phyloP scores from a whole-genome alignment of 768 basidiomycete species.

The Cystoderma amianthinum region DNA sequence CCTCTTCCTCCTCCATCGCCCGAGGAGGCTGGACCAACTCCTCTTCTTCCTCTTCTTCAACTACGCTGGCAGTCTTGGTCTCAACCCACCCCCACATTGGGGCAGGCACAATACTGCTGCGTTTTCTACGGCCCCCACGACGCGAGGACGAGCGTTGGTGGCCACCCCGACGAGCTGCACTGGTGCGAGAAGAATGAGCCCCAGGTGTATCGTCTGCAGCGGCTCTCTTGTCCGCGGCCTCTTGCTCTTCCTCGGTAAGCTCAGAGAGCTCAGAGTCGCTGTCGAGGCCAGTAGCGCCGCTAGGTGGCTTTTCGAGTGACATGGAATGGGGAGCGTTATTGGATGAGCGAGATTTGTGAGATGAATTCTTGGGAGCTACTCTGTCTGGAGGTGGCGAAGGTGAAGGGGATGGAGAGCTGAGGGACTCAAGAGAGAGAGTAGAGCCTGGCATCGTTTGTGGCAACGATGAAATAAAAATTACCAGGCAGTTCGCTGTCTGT shows the following conservation, averaged over 20 bases:
- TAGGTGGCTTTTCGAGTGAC: conserved; percentile 6
- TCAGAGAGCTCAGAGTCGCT: conserved; percentile 76
- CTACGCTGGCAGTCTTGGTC: conserved; percentile 23
- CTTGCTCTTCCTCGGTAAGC: conserved; percentile 77
- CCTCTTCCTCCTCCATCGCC: conserved; percentile 61
- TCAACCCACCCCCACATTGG: conserved; percentile 88
- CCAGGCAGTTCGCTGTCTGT: conserved; percentile 4
- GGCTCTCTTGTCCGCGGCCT: conserved; percentile 21
- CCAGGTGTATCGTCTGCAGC: conserved; percentile 9
- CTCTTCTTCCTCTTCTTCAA: conserved; percentile 48
- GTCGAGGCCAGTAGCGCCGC: conserved; percentile 30
- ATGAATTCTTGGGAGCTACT: conserved; percentile 8
- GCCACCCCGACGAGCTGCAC: background rate
- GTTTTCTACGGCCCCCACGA: conserved; percentile 36
- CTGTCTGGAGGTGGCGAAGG: conserved; percentile 28
- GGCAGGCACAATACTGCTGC: conserved; percentile 67
- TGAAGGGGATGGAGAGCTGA: conserved; percentile 65
- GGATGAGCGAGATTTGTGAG: conserved; percentile 14
- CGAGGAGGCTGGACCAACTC: conserved; percentile 37
- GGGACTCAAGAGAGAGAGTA: conserved; percentile 55
- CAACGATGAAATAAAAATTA: conserved; percentile 9
- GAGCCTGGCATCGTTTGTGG: conserved; percentile 44
- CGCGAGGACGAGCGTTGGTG: conserved; percentile 13
- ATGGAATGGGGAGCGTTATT: conserved; percentile 9
- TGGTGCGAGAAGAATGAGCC: background rate